These are phyloP conservation scores for Neofusicoccum ribis DNA, from an alignment of 2,329 filamentous ascomycete genomes.

Conservation along the genomic window DNA sequence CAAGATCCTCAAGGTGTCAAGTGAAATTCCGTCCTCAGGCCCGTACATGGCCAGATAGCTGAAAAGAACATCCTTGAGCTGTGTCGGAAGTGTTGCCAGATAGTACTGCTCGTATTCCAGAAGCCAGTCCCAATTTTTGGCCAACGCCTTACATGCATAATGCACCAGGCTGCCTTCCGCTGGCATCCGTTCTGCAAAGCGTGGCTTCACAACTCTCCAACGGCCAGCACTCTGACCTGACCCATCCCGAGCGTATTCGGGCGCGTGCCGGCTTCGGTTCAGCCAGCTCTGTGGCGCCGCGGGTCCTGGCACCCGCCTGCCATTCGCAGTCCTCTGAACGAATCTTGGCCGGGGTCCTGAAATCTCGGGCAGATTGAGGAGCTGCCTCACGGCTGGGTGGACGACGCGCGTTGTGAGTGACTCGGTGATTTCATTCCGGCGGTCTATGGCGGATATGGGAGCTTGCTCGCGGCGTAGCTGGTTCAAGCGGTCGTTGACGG, in stretches of 20 bases:
- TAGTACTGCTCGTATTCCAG: conserved; percentile 58
- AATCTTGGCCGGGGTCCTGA: conserved; percentile 47
- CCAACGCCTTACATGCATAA: conserved; percentile 54
- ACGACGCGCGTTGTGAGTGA: conserved; percentile 44
- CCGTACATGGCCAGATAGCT: conserved; percentile 58
- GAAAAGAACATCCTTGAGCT: conserved; percentile 54
- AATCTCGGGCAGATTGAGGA: conserved; percentile 48
- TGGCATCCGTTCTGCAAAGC: conserved; percentile 17
- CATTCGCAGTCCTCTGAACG: conserved; percentile 23
- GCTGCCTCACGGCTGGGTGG: conserved; percentile 45
- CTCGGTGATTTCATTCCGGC: conserved; percentile 46
- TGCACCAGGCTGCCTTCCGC: conserved; percentile 49
- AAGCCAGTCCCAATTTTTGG: conserved; percentile 58
- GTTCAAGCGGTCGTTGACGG: conserved; percentile 50
- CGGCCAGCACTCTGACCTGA: conserved; percentile 21
- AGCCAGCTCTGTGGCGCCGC: conserved; percentile 50
- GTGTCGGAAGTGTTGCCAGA: conserved; percentile 52
- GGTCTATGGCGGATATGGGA: conserved; percentile 40
- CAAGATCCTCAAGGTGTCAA: conserved; percentile 51
- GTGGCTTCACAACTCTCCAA: neutral
- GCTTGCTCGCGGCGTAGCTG: conserved; percentile 48
- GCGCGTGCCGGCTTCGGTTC: conserved; percentile 33
- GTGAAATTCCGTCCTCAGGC: conserved; percentile 39
- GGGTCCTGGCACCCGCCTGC: conserved; percentile 40
- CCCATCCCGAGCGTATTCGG: conserved; percentile 22